These are phyloP conservation scores for Myxozyma neglecta DNA, from an alignment of 805 yeast genomes.

Conservation along the genomic window DNA sequence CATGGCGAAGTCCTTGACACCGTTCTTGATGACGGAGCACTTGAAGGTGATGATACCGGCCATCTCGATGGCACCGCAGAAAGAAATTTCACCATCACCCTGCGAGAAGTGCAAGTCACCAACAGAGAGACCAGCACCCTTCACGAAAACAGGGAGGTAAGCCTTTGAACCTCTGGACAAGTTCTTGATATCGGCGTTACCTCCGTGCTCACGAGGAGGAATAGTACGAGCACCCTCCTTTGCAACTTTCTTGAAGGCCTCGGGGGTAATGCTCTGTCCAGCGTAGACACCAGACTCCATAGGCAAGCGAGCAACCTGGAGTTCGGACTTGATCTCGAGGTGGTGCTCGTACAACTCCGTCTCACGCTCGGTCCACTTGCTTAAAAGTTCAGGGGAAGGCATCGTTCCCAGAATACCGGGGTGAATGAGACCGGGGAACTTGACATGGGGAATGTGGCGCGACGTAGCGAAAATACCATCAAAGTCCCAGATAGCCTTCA, in stretches of 20 bases:
- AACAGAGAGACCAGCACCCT: constrained; percentile 50
- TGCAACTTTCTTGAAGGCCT: constrained; percentile 39
- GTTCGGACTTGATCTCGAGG: constrained; percentile 33
- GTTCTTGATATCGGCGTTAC: constrained; percentile 55
- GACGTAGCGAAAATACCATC: constrained; percentile 54
- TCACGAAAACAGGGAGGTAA: constrained; percentile 50
- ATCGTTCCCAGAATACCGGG: constrained; percentile 54
- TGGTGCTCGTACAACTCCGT: constrained; percentile 39
- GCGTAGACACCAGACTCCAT: constrained; percentile 43
- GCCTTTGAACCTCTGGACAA: constrained; percentile 52
- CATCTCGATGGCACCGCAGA: constrained; percentile 58
- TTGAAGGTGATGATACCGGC: constrained; percentile 50
- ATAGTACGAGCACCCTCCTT: constrained; percentile 54
- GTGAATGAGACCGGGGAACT: constrained; percentile 52
- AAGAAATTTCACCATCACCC: constrained; percentile 56
- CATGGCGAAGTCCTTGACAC: constrained; percentile 46
- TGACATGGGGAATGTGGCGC: constrained; percentile 52
- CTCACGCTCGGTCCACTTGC: constrained; percentile 51
- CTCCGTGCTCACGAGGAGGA: constrained; percentile 55
- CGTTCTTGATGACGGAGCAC: constrained; percentile 46
- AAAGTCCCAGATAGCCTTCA: constrained; percentile 54
- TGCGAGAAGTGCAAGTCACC: constrained; percentile 56
- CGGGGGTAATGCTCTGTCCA: constrained; percentile 43
- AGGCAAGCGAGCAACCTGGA: constrained; percentile 48
- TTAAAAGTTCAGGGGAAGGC: constrained; percentile 48